phyloP scores from a whole-genome alignment of 1,284 basidiomycete genomes.

The Cryptococcus sp. region DNA sequence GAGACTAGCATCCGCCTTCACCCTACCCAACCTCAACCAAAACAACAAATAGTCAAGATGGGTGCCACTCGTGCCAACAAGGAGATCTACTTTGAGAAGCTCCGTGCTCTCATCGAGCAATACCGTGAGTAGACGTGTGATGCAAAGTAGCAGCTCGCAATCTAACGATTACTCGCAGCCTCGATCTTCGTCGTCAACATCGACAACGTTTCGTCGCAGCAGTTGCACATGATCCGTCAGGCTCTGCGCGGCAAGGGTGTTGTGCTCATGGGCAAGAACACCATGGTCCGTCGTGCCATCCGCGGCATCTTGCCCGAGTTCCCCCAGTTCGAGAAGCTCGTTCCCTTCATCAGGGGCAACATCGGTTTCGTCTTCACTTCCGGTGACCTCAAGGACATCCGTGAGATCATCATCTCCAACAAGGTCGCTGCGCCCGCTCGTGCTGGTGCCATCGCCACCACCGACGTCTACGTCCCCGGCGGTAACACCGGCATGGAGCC shows the following conservation, averaged over 20 bases:
- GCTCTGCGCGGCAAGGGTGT: slow-evolving; percentile 94
- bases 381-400: slow-evolving; percentile 90
- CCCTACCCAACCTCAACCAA: slow-evolving; percentile 16
- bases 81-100: slow-evolving; percentile 89
- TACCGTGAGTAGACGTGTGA: slow-evolving; percentile 89
- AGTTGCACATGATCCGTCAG: slow-evolving; percentile 81
- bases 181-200: slow-evolving; percentile 99
- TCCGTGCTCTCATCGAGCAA: slow-evolving; percentile 88
- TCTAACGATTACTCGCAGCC: slow-evolving; percentile 58
- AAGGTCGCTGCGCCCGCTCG: slow-evolving; percentile 97
- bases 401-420: slow-evolving; percentile 90
- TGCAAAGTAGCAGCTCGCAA: too few relatives aligned
- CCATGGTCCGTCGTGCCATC: slow-evolving; percentile 98
- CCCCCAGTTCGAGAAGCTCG: slow-evolving; percentile 94
- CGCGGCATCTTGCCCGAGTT: slow-evolving; percentile 84
- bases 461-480: slow-evolving; percentile 87
- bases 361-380: slow-evolving; percentile 99
- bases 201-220: slow-evolving; percentile 99
- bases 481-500: slow-evolving; percentile 99
- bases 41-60: slow-evolving; percentile 63
- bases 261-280: slow-evolving; percentile 99
- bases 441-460: slow-evolving; percentile 93
- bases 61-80: slow-evolving; percentile 89
- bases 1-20: slow-evolving; percentile 39
- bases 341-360: slow-evolving; percentile 95